Conservation (phyloP, 257 asterid species). For the Penstemon newberryi region DNA sequence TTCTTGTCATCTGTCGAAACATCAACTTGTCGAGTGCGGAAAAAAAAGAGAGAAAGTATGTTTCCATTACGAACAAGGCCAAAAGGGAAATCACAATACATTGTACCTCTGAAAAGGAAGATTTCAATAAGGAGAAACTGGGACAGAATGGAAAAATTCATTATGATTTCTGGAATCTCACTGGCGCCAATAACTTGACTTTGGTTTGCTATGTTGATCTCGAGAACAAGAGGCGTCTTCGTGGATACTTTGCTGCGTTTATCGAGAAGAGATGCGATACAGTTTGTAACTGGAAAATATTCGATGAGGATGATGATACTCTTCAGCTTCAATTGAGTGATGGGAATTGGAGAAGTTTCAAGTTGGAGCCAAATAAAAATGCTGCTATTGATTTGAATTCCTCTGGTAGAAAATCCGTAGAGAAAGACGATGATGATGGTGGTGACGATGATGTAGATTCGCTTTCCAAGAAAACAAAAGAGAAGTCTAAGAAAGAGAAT, state of each 20-base stretch:
- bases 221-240: background rate
- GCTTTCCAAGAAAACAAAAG: background rate
- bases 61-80: constrained; percentile 29
- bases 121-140: background rate
- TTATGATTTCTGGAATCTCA: constrained; percentile 13
- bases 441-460: background rate
- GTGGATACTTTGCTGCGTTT: constrained; percentile 15
- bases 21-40: constrained; percentile 8
- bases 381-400: background rate
- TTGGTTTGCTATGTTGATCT: constrained; percentile 16
- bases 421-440: background rate
- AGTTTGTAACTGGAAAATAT: constrained; percentile 30
- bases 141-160: constrained; percentile 15
- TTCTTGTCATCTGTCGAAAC: constrained; percentile 6
- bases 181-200: background rate
- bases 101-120: background rate
- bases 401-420: background rate
- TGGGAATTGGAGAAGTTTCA: constrained; percentile 14
- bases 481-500: background rate
- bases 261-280: constrained; percentile 5
- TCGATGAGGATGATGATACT: constrained; percentile 9
- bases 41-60: constrained; percentile 6
- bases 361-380: background rate
- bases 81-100: background rate
- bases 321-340: constrained; percentile 12